These are phyloP conservation scores for Trichoderma orchidacearum DNA, from an alignment of 495 filamentous ascomycete species.

Conservation along the genomic window DNA sequence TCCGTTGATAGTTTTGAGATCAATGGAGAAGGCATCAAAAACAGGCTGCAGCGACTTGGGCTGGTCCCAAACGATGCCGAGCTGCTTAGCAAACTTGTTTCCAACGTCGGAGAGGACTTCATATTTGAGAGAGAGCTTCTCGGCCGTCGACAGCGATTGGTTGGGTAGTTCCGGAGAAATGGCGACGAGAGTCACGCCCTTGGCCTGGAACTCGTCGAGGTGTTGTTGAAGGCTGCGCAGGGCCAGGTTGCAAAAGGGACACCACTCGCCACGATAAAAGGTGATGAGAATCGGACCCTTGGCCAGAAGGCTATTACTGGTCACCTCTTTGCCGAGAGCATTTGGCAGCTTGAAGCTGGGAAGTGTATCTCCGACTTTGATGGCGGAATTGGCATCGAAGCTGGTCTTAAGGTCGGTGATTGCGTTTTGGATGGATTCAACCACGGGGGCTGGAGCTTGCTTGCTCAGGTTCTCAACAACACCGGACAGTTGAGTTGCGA, in stretches of 20 bases:
- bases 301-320: conserved; percentile 15
- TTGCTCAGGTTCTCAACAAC: neutral
- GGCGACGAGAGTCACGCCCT: conserved; percentile 24
- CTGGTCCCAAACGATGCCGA: conserved; percentile 17
- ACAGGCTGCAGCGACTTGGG: conserved; percentile 10
- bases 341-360: conserved; percentile 17
- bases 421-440: neutral
- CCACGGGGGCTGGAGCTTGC: neutral
- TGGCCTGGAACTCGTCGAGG: conserved; percentile 16
- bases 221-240: conserved; percentile 15
- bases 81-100: conserved; percentile 18
- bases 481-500: neutral
- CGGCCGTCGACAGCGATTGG: conserved; percentile 12
- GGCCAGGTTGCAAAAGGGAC: conserved; percentile 27
- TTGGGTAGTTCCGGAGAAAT: conserved; percentile 25
- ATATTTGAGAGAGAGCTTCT: conserved; percentile 23
- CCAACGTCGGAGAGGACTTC: conserved; percentile 23
- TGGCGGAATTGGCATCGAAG: neutral
- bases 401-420: neutral
- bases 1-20: conserved; percentile 13
- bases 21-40: conserved; percentile 11
- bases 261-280: conserved; percentile 32
- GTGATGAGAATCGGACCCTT: conserved; percentile 24
- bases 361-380: conserved; percentile 17
- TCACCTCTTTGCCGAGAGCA: conserved; percentile 14